Evolutionary conservation across 495 filamentous ascomycete species (phyloP), one percentile per base, ranked within the genome.

Genomic region (Aspergillus ostianus): DNA sequence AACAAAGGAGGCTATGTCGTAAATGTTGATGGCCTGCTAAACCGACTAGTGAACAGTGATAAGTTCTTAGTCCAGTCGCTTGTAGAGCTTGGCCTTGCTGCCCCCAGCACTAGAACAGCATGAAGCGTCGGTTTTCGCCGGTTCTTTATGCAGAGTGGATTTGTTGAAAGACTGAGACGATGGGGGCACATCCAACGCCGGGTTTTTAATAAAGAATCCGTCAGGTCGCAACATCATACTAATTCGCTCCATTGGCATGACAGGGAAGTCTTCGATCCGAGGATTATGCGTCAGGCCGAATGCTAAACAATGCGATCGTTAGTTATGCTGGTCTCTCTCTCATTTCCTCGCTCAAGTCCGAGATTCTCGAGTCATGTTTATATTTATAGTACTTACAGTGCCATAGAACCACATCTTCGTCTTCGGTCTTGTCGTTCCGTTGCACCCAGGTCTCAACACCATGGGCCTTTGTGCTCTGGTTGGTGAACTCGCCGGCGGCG

Each of bases 401-500:
- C 81, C 82, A 86, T 6, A 86, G 70, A 8, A 86, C 82, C n/a
- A 85, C 71, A 47, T 85, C 80, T 17, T 76, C 71, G 53, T 84
- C 82, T 21, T 73, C 70, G 10, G 80, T 80, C 30, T 71, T 67
- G 10, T 86, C 84, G 6, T 76, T 74, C 9, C 84, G 72, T 21
- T 71, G 67, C 0, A 82, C 80, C 80, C 80, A 85, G 0, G 75
- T 71, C 44, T 84, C 76, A 6, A 86, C 82, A 4, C 84, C 84
- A 10, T 75, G 66, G 0, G 88, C 89, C 17, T 83, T 84, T 29
- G 82, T 77, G 41, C 85, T 88, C 75, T 96, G 92, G 67, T 95
- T 97, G 4, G 92, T 96, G 71, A 92, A 96, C 67, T 87, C 83
- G 7, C 92, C 92, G 8, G 87, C 91, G 0, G 92, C 85, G 67